A percentile compares a stretch with the other conserved stretches of the same genome.
Evolutionary conservation across 805 yeast genomes (phyloP).

Genomic region (Candida ovalis): DNA sequence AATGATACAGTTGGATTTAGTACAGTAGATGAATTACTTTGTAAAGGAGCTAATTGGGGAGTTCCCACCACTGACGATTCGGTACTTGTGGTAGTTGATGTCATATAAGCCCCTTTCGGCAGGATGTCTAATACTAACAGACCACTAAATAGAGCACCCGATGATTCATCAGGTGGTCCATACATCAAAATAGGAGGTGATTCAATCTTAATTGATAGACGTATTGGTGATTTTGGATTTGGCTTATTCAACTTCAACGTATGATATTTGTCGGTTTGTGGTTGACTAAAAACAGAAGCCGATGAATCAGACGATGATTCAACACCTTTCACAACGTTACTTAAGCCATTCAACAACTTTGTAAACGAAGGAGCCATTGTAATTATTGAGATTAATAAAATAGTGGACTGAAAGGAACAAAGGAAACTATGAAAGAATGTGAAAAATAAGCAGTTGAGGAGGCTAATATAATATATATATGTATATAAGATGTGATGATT

Average conservation of each 20-base stretch:
- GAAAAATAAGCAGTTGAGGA: too few species aligned
- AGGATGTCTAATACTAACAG: constrained; percentile 56
- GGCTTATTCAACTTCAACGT: constrained; percentile 22
- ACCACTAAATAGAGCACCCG: constrained; percentile 87
- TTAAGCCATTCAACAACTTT: constrained; percentile 15
- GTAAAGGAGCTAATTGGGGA: constrained; percentile 1
- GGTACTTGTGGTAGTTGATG: background rate
- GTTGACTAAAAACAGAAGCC: background rate
- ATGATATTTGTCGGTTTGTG: constrained; percentile 23
- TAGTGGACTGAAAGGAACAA: too few species aligned
- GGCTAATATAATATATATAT: too few species aligned
- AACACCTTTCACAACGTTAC: constrained; percentile 8
- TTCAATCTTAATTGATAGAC: constrained; percentile 64
- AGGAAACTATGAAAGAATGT: too few species aligned
- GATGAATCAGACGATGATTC: background rate
- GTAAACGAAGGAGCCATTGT: constrained; percentile 15
- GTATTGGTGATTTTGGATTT: constrained; percentile 23
- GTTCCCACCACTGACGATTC: background rate
- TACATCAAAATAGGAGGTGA: constrained; percentile 88
- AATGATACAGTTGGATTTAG: constrained; percentile 21
- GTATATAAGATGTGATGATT: too few species aligned
- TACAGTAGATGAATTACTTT: background rate
- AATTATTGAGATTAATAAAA: background rate
- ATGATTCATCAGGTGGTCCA: constrained; percentile 71
- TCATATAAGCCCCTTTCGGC: constrained; percentile 6